phyloP scores from a whole-genome alignment of 2,329 filamentous ascomycete species.

The Acarospora socialis region DNA sequence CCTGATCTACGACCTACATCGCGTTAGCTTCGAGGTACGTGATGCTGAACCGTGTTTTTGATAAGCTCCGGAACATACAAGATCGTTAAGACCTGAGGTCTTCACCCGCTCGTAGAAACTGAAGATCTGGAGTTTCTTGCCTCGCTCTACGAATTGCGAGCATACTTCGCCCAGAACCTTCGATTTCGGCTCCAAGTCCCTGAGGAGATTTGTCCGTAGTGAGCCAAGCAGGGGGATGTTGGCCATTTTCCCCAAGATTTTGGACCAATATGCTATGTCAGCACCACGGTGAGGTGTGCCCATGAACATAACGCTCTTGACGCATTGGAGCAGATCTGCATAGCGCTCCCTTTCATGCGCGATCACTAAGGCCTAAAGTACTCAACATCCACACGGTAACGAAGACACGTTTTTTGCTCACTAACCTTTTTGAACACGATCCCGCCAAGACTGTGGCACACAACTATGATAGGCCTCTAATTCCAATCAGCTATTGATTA shows the following conservation, averaged over 20 bases:
- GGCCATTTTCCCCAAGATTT: neutral
- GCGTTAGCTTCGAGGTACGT: slow-evolving; percentile 5
- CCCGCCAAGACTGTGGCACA: slow-evolving; percentile 17
- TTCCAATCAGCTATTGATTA: too few relatives aligned
- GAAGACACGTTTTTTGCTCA: too few relatives aligned
- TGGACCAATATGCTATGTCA: slow-evolving; percentile 1
- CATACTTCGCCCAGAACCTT: neutral
- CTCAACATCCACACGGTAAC: too few relatives aligned
- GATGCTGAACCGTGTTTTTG: too few relatives aligned
- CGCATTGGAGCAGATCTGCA: neutral
- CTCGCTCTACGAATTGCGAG: slow-evolving; percentile 2
- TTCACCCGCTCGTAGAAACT: slow-evolving; percentile 1
- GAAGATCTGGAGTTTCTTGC: neutral
- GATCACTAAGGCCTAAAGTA: slow-evolving; percentile 2
- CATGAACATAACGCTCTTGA: slow-evolving; percentile 5
- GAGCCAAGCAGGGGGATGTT: neutral
- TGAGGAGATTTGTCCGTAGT: slow-evolving; percentile 1
- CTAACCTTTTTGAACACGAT: slow-evolving; percentile 18
- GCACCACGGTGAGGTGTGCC: slow-evolving; percentile 3
- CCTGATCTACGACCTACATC: slow-evolving; percentile 16
- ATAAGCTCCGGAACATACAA: too few relatives aligned
- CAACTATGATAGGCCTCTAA: slow-evolving; percentile 16
- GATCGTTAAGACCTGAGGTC: neutral
- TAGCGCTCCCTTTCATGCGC: neutral
- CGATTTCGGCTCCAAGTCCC: neutral